Conservation (phyloP, 2,329 filamentous ascomycete species). For the Mycosphaerella sp. region DNA sequence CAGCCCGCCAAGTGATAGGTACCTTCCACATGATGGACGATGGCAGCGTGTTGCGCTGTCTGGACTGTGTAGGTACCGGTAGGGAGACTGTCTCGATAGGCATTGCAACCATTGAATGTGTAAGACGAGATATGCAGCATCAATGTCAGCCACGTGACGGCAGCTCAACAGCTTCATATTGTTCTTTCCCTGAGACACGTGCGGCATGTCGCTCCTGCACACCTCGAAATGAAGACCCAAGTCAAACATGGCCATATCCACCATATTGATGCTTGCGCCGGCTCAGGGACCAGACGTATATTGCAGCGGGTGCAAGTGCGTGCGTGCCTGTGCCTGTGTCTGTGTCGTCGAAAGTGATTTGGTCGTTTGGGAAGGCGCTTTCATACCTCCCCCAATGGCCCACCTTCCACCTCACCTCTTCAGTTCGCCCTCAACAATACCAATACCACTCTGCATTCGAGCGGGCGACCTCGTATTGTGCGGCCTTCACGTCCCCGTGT, state of each 20-base stretch:
- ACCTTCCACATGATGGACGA: no score
- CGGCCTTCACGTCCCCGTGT: not conserved
- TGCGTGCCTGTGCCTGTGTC: no score
- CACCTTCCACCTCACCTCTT: constrained; percentile 5
- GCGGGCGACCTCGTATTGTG: constrained; percentile 1
- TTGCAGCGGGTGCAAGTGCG: no score
- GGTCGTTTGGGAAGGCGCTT: not conserved
- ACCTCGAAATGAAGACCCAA: not conserved
- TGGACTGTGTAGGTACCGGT: not conserved
- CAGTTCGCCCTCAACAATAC: not conserved
- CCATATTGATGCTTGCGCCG: no score
- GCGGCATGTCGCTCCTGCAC: constrained; percentile 12
- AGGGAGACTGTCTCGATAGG: not conserved
- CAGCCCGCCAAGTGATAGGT: no score
- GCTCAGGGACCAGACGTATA: not conserved
- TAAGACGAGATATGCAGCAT: constrained; percentile 1
- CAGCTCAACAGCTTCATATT: constrained; percentile 9
- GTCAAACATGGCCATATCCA: constrained; percentile 3
- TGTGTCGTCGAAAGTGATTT: no score
- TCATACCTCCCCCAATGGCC: not conserved
- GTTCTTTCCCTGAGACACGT: constrained; percentile 11
- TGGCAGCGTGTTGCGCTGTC: no score
- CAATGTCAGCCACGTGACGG: not conserved
- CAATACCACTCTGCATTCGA: not conserved
- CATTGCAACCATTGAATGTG: not conserved